These are phyloP conservation scores for Aureobasidium sp. DNA, from an alignment of 2,329 filamentous ascomycete species.

Conservation along the genomic window DNA sequence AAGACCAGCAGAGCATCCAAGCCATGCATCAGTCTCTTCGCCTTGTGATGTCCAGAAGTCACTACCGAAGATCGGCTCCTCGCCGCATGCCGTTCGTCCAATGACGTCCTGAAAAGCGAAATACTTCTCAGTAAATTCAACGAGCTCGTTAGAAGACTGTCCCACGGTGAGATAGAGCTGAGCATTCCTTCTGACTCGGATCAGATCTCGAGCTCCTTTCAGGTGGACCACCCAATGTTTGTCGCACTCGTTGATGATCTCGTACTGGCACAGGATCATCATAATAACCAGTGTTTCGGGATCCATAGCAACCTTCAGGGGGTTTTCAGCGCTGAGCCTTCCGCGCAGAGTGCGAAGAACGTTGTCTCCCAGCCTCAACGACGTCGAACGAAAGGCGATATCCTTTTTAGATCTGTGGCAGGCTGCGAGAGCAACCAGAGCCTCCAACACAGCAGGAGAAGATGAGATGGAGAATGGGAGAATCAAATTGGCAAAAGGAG, in stretches of 20 bases:
- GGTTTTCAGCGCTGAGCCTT: slow-evolving; percentile 25
- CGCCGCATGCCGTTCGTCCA: slow-evolving; percentile 42
- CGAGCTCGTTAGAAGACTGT: slow-evolving; percentile 14
- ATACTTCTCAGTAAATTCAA: slow-evolving; percentile 36
- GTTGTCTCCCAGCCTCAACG: slow-evolving; percentile 31
- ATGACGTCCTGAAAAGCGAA: slow-evolving; percentile 46
- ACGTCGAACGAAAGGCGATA: slow-evolving; percentile 24
- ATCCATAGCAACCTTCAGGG: slow-evolving; percentile 16
- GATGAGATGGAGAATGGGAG: slow-evolving; percentile 32
- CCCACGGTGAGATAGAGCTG: slow-evolving; percentile 1
- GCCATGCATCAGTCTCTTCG: slow-evolving; percentile 36
- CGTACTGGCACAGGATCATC: slow-evolving; percentile 40
- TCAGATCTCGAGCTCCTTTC: slow-evolving; percentile 39
- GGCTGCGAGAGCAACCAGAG: slow-evolving; percentile 32
- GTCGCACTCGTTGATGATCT: slow-evolving; percentile 34
- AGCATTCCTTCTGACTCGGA: slow-evolving; percentile 29
- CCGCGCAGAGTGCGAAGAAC: slow-evolving; percentile 30
- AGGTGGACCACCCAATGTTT: slow-evolving; percentile 41
- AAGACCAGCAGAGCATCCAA: slow-evolving; percentile 41
- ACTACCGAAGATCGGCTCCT: slow-evolving; percentile 37
- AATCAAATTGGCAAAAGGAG: slow-evolving; percentile 33
- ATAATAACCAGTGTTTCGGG: slow-evolving; percentile 33
- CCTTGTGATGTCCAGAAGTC: slow-evolving; percentile 39
- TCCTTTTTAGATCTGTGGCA: slow-evolving; percentile 30
- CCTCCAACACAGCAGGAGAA: slow-evolving; percentile 30